Evolutionary conservation across 2,329 filamentous ascomycete species (phyloP), one percentile per base, ranked within the genome.

Genomic region (Albifimbria verrucaria): DNA sequence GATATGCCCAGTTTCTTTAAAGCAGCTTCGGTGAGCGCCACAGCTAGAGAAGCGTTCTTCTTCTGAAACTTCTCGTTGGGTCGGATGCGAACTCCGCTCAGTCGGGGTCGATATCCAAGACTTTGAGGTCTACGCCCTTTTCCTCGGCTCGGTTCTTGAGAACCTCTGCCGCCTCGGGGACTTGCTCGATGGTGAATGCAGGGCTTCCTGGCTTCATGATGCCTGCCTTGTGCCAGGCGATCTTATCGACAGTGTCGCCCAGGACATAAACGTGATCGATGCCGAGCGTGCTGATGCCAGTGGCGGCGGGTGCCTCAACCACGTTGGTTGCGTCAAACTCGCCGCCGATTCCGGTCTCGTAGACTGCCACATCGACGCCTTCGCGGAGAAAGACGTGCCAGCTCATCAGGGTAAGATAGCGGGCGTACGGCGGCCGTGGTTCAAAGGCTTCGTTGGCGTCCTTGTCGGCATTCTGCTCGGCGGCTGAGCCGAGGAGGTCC

Each of bases 171-270:
- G 76, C 77, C 2, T 64, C 71, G 2, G 73, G 65, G 0, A 76
- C 67, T 64, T 87, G 84, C 24, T 75, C 68, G 4, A 83, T 72
- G 0, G 81, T 83, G 48, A 87, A 87, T 2, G 82, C 82, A 18
- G 78, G 75, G 10, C 75, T 74, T 1, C 79, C 81, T 1, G 64
- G 52, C 69, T 89, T 89, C 73, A 89, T 83, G 53, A 90, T 86
- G 1, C 87, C 87, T 1, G 84, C 82, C 69, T 90, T 90, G 68
- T 90, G 85, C 87, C 87, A 89, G 0, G 87, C 85, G 57, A 90
- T 88, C 66, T 83, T 77, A 26, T 81, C 81, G 11, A 88, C 71
- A 0, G 83, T 87, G 18, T 77, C 68, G 4, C 87, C 87, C 1
- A 90, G 75, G 20, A 78, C 76, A 49, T 76, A 78, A 32, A 87